phyloP scores from a whole-genome alignment of 2,329 filamentous ascomycete genomes.

The Leptographium flavum region DNA sequence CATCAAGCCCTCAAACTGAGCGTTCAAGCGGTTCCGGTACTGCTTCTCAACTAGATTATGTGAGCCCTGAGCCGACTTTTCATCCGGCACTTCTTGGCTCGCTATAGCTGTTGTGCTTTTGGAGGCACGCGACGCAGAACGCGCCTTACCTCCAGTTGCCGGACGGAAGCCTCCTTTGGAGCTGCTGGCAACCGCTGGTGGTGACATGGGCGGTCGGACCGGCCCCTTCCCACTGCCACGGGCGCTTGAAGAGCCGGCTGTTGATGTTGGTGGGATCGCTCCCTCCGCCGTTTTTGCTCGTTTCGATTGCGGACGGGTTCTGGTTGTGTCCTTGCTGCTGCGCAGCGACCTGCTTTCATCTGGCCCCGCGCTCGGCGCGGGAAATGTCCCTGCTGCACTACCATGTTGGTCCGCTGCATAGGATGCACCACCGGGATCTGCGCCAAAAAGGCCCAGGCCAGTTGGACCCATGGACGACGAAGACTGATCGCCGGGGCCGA shows the following conservation, averaged over 20 bases:
- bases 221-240: no score
- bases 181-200: background rate
- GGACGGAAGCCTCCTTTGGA: background rate
- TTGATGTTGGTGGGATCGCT: background rate
- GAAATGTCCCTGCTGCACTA: background rate
- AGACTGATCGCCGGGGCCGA: background rate
- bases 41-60: constrained; percentile 13
- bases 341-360: background rate
- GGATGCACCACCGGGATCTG: background rate
- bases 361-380: background rate
- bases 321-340: background rate
- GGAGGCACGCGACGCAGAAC: constrained; percentile 17
- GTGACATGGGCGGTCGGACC: background rate
- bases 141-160: constrained; percentile 11
- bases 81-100: constrained; percentile 13
- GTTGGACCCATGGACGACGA: background rate
- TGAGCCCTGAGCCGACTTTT: constrained; percentile 1
- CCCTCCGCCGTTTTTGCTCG: background rate
- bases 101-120: constrained; percentile 14
- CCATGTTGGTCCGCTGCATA: background rate
- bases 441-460: background rate
- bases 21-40: constrained; percentile 11
- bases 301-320: background rate
- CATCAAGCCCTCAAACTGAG: constrained; percentile 10
- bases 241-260: background rate